Evolutionary conservation across 768 basidiomycete species (phyloP), one percentile per base, ranked within the genome.

Genomic region (Daedaleopsis sinensis): DNA sequence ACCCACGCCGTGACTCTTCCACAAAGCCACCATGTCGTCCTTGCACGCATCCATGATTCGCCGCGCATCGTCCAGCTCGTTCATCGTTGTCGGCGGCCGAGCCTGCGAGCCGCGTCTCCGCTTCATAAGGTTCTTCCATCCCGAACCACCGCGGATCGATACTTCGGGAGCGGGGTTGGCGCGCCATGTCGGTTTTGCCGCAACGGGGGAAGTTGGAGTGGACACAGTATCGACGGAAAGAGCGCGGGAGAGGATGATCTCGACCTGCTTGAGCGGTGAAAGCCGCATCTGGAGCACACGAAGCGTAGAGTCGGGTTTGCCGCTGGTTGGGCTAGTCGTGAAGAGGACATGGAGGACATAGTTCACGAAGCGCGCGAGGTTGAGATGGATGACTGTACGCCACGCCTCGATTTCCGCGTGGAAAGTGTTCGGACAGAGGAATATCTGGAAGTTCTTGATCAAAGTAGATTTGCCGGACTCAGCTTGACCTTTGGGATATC

Each of bases 381-480:
- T 87, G 65, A 87, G 80, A 67, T 85, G 81, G 53, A 88, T 85
- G 58, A 87, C 80, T 1, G 84, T 80, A 27, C 83, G 78, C 86
- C 86, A 88, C 36, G 81, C 72, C 48, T 78, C 79, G 3, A 79
- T 74, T 77, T 87, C 84, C 4, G 79, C 77, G 52, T 79, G 71
- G 67, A 87, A 87, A 1, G 83, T 77, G 61, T 79, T 79, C 0
- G 86, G 85, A 15, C 83, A 79, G 62, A 84, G 84, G 55, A 81
- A 76, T 19, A 86, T 74, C 59, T 86, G 84, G 58, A 86, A 84
- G 67, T 85, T 85, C 73, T 86, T 86, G 49, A 87, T 72, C 27
- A 84, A 77, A 0, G 86, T 86, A 1, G 84, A 84, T 66, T 87
- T 87, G 27, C 86, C 86, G 6, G 84, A 83, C 72, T 87, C 85